Evolutionary conservation across 2,329 filamentous ascomycete species (phyloP).

Genomic region (Hawksworthiomyces lignivorus): DNA sequence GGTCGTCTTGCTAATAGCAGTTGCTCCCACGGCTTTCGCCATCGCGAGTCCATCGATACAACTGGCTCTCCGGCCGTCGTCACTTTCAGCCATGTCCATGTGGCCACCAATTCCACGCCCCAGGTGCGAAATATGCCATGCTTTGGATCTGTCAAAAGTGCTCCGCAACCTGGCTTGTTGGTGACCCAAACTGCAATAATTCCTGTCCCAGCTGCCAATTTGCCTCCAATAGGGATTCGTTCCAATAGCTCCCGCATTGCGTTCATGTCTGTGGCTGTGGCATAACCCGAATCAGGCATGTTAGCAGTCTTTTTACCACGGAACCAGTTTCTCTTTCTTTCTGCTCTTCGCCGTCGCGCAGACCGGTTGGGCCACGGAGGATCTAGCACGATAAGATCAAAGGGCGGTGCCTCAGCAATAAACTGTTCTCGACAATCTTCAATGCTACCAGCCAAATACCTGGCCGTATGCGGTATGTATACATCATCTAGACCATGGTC

Average conservation of each 20-base stretch:
- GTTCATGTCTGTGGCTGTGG: constrained; percentile 32
- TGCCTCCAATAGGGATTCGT: constrained; percentile 47
- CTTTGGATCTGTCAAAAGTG: constrained; percentile 41
- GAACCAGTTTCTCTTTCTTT: constrained; percentile 35
- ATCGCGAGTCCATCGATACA: constrained; percentile 48
- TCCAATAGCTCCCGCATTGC: constrained; percentile 44
- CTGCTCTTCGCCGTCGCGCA: constrained; percentile 33
- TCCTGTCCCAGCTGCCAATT: constrained; percentile 46
- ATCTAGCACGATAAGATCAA: constrained; percentile 64
- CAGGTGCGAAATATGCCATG: constrained; percentile 56
- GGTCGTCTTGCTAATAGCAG: constrained; percentile 52
- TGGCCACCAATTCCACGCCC: constrained; percentile 57
- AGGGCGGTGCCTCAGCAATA: constrained; percentile 35
- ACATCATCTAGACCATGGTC: too few relatives aligned
- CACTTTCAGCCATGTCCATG: constrained; percentile 76
- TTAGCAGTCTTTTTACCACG: not conserved
- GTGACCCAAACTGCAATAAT: constrained; percentile 71
- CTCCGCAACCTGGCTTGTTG: constrained; percentile 55
- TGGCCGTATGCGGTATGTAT: constrained; percentile 34
- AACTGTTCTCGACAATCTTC: constrained; percentile 33
- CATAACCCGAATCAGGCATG: constrained; percentile 25
- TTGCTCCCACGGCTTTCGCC: constrained; percentile 72
- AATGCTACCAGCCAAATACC: constrained; percentile 42
- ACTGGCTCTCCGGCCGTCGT: constrained; percentile 59
- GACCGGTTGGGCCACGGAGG: constrained; percentile 79